phyloP scores from a whole-genome alignment of 768 basidiomycete species.

The Naganishia friedmannii region DNA sequence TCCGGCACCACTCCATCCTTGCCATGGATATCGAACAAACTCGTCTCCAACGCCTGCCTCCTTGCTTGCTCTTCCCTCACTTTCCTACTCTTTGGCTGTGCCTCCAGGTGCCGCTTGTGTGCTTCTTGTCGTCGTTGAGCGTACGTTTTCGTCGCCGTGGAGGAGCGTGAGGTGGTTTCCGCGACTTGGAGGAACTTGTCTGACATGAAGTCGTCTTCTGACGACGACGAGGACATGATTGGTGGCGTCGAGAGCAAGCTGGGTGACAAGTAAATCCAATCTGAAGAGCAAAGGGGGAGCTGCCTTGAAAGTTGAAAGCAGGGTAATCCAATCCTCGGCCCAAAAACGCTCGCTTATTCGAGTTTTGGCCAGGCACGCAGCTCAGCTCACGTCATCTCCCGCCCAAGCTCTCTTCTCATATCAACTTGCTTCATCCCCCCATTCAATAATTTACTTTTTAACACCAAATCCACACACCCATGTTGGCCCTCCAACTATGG shows the following conservation, averaged over 20 bases:
- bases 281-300: too few relatives aligned
- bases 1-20: not conserved
- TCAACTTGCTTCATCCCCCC: not conserved
- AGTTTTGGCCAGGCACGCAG: too few relatives aligned
- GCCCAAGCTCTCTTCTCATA: too few relatives aligned
- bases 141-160: slow-evolving; percentile 33
- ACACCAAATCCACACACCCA: not conserved
- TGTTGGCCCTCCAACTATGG: not conserved
- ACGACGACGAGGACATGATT: slow-evolving; percentile 42
- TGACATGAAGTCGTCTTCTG: slow-evolving; percentile 52
- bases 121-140: slow-evolving; percentile 24
- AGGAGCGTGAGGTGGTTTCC: slow-evolving; percentile 2
- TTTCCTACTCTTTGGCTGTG: slow-evolving; percentile 20
- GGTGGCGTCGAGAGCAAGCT: not conserved
- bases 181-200: slow-evolving; percentile 49
- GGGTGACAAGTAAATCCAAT: too few relatives aligned
- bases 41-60: slow-evolving; percentile 41
- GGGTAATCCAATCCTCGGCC: too few relatives aligned
- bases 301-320: too few relatives aligned
- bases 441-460: too few relatives aligned
- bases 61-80: slow-evolving; percentile 42
- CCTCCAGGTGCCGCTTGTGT: slow-evolving; percentile 26
- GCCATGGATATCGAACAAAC: slow-evolving; percentile 39
- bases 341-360: too few relatives aligned
- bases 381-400: slow-evolving; percentile 16